These are phyloP conservation scores for Cercis canadensis DNA, from an alignment of 306 rosid species.

Conservation along the genomic window DNA sequence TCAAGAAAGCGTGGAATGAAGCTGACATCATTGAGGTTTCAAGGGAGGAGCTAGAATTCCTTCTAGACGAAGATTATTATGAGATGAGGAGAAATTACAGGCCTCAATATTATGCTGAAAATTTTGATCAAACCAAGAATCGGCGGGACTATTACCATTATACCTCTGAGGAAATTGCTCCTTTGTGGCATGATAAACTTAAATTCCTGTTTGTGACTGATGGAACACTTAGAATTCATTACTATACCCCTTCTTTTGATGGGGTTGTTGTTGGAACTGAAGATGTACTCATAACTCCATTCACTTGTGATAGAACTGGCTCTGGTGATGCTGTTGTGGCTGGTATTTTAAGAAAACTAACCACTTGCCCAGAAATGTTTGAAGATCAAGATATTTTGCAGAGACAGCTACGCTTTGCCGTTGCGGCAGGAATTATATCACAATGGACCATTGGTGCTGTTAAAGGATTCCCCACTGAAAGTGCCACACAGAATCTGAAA, in stretches of 20 bases:
- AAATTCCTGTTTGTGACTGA: slow-evolving; percentile 78
- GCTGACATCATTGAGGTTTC: slow-evolving; percentile 84
- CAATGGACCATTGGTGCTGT: slow-evolving; percentile 97
- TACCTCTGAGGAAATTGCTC: slow-evolving; percentile 73
- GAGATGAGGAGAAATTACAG: slow-evolving; percentile 69
- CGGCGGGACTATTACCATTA: slow-evolving; percentile 78
- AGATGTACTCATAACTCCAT: slow-evolving; percentile 93
- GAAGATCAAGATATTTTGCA: slow-evolving; percentile 74
- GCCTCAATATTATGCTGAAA: slow-evolving; percentile 83
- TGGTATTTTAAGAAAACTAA: slow-evolving; percentile 81
- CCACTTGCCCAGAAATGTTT: slow-evolving; percentile 79
- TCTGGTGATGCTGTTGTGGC: slow-evolving; percentile 97
- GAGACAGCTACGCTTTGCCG: slow-evolving; percentile 83
- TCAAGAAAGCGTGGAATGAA: slow-evolving; percentile 79
- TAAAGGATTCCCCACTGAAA: slow-evolving; percentile 90
- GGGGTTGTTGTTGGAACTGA: slow-evolving; percentile 88
- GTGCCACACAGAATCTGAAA: slow-evolving; percentile 95
- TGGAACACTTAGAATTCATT: slow-evolving; percentile 85
- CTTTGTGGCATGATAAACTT: slow-evolving; percentile 79
- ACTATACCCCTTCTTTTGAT: slow-evolving; percentile 75
- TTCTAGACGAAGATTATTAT: slow-evolving; percentile 77
- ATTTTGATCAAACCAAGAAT: slow-evolving; percentile 75
- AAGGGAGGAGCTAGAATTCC: slow-evolving; percentile 84
- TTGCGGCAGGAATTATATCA: slow-evolving; percentile 90
- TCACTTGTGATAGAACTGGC: slow-evolving; percentile 94